Evolutionary conservation across 352 stramenopile genomes (phyloP).

Genomic region (Aphanomyces astaci): DNA sequence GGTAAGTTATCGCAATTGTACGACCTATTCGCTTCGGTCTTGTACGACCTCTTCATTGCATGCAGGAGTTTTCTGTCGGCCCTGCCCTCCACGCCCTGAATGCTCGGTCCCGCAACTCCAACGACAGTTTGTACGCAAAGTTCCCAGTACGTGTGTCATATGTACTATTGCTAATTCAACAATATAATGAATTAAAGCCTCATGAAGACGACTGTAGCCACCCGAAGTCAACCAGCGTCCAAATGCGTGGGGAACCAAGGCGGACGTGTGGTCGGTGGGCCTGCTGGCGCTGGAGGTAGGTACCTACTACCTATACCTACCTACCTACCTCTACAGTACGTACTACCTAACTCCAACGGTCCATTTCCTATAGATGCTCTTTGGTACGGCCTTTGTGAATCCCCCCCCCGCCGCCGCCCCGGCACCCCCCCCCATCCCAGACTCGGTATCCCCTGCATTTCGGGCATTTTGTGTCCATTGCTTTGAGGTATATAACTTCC

Average conservation of each 20-base stretch:
- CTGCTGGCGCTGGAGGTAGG: conserved; percentile 50
- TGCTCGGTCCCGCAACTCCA: background rate
- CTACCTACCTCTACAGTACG: background rate
- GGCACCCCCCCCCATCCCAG: conserved; percentile 33
- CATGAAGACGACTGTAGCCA: too few relatives aligned
- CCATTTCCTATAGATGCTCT: background rate
- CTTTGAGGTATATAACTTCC: conserved; percentile 27
- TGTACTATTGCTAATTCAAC: conserved; percentile 29
- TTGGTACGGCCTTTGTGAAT: conserved; percentile 13
- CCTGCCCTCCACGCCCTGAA: conserved; percentile 2
- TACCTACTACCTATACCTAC: conserved; percentile 19
- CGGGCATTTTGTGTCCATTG: conserved; percentile 39
- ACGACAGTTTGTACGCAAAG: conserved; percentile 26
- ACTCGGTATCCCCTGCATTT: conserved; percentile 37
- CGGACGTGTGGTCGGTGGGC: conserved; percentile 50
- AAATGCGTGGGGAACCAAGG: conserved; percentile 28
- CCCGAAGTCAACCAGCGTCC: conserved; percentile 16
- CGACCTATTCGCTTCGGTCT: background rate
- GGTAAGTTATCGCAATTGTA: background rate
- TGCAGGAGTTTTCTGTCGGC: conserved; percentile 38
- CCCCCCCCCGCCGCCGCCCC: background rate
- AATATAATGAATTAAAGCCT: too few relatives aligned
- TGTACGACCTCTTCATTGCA: too few relatives aligned
- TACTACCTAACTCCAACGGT: too few relatives aligned
- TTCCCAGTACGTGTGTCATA: conserved; percentile 22